These are phyloP conservation scores for Uromyces viciae-fabae DNA, from an alignment of 1,284 basidiomycete species.

Conservation along the genomic window DNA sequence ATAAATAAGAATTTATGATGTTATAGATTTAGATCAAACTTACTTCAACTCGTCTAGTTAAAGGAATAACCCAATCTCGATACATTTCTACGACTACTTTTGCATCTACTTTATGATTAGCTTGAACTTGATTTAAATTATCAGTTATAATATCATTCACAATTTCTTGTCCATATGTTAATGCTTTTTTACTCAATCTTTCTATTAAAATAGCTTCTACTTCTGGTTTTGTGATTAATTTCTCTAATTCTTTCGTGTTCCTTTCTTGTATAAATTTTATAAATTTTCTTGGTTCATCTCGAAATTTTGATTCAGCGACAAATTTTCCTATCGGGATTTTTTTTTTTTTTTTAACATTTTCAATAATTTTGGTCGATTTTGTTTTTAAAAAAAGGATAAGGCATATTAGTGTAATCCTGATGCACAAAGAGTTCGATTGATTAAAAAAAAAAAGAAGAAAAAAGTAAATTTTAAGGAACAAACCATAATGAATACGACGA, in stretches of 20 bases:
- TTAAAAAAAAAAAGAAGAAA: background rate
- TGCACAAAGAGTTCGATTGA: background rate
- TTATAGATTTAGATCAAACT: constrained; percentile 51
- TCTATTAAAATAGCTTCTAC: constrained; percentile 84
- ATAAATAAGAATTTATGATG: background rate
- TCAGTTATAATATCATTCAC: constrained; percentile 35
- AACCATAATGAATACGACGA: constrained; percentile 95
- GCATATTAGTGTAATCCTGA: no score
- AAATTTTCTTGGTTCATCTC: constrained; percentile 75
- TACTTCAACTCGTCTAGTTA: constrained; percentile 98
- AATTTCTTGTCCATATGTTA: constrained; percentile 86
- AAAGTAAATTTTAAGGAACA: no score
- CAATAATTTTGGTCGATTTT: background rate
- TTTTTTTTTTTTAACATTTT: background rate
- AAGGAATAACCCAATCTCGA: constrained; percentile 87
- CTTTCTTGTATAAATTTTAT: constrained; percentile 80
- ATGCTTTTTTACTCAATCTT: constrained; percentile 83
- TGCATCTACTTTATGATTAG: constrained; percentile 73
- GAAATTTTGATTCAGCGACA: constrained; percentile 95
- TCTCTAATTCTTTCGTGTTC: constrained; percentile 71
- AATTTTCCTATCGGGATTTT: constrained; percentile 87
- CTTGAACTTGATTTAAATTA: constrained; percentile 47
- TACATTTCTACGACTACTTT: constrained; percentile 89
- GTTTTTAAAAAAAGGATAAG: background rate
- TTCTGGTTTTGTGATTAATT: constrained; percentile 89